Conservation (phyloP, 192 early-diverging fungal species). For the Mortierella hygrophila region DNA sequence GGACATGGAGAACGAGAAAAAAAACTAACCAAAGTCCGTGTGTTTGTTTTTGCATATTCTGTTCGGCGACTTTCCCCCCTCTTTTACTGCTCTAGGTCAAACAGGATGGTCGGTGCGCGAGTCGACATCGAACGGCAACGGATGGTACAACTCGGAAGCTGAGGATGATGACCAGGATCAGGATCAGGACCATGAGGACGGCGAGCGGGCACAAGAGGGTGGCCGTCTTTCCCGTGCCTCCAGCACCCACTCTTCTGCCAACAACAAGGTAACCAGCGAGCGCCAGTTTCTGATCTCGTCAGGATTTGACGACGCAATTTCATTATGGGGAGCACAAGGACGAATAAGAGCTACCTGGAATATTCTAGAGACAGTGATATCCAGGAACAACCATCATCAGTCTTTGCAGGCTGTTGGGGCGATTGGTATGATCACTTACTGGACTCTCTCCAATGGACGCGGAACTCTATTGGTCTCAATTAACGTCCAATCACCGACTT, state of each 20-base stretch:
- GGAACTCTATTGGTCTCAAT: constrained; percentile 10
- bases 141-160: constrained; percentile 54
- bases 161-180: constrained; percentile 50
- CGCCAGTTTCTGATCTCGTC: too few relatives aligned
- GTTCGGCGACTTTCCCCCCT: not conserved
- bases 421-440: not conserved
- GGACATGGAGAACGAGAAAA: not conserved
- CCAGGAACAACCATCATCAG: not conserved
- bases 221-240: constrained; percentile 38
- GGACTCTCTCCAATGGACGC: not conserved
- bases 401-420: not conserved
- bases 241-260: constrained; percentile 35
- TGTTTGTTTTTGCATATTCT: not conserved
- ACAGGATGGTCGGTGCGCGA: constrained; percentile 51
- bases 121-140: constrained; percentile 52
- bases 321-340: not conserved
- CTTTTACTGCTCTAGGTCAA: constrained; percentile 19
- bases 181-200: constrained; percentile 41
- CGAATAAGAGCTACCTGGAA: not conserved
- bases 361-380: not conserved
- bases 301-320: not conserved
- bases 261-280: constrained; percentile 22
- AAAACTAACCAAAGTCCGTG: not conserved
- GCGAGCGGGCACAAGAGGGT: not conserved
- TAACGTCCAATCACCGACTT: not conserved